Percentiles rank a stretch among this genome's conserved stretches.
Conservation (phyloP, 257 asterid species). For the Oldenlandia corymbosa region DNA sequence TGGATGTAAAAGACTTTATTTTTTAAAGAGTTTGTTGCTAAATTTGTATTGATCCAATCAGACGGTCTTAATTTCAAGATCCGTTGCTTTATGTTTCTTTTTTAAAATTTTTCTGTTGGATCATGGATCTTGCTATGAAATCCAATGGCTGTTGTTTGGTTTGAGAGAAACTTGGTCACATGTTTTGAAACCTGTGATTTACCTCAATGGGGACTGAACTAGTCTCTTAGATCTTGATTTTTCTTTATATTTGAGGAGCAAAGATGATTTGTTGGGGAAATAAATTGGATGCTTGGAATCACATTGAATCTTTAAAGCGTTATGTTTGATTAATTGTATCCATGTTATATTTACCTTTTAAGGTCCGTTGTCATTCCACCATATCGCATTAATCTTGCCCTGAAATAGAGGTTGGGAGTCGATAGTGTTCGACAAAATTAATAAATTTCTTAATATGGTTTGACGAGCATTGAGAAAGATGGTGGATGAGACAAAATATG, state of each 20-base stretch:
- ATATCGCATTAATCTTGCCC: neutral
- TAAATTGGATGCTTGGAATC: neutral
- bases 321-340: neutral
- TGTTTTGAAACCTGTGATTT: neutral
- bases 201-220: neutral
- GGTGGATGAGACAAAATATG: neutral
- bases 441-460: neutral
- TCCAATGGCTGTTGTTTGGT: neutral
- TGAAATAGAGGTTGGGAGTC: too few relatives aligned
- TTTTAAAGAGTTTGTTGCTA: neutral
- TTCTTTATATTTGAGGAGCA: neutral
- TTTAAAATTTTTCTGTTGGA: neutral
- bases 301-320: neutral
- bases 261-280: slow-evolving; percentile 1
- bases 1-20: neutral
- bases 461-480: neutral
- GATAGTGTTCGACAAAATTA: too few relatives aligned
- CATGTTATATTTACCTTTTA: neutral
- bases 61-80: neutral
- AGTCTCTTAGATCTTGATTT: neutral
- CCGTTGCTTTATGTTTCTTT: neutral
- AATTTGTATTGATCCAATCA: neutral
- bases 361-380: neutral
- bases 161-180: slow-evolving; percentile 3
- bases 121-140: neutral